phyloP scores from a whole-genome alignment of 2,329 filamentous ascomycete species.

The Fusarium udum region DNA sequence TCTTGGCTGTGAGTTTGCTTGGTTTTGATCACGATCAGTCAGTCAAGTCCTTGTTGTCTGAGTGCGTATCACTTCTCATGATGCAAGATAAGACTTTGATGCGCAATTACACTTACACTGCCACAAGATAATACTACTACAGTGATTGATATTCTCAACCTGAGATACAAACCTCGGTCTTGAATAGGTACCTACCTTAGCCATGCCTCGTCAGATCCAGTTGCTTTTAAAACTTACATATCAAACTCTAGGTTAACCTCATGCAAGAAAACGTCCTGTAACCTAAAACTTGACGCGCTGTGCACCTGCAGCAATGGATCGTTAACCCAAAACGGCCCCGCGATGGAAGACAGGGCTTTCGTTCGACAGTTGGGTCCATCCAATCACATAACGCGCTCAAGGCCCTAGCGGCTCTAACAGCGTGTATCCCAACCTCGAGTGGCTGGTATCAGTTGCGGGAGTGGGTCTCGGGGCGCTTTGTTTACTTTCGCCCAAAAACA shows the following conservation, averaged over 20 bases:
- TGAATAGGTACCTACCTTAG: not conserved
- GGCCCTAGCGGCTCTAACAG: constrained; percentile 6
- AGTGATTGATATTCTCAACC: not conserved
- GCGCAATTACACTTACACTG: not conserved
- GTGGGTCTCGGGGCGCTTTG: constrained; percentile 41
- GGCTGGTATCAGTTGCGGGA: constrained; percentile 7
- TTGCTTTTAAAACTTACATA: too few species aligned
- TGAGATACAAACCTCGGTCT: not conserved
- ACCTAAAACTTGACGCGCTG: constrained; percentile 2
- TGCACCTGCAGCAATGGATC: constrained; percentile 8
- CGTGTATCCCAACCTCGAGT: constrained; percentile 3
- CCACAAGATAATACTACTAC: not conserved
- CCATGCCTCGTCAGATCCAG: not conserved
- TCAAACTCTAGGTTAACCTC: constrained; percentile 8
- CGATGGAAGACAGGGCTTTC: constrained; percentile 9
- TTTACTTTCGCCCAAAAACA: constrained; percentile 50
- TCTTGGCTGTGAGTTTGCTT: not conserved
- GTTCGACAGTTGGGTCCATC: not conserved
- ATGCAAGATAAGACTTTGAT: not conserved
- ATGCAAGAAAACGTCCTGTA: constrained; percentile 1
- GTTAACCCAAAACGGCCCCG: constrained; percentile 13
- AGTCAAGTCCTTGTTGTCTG: not conserved
- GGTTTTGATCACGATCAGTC: not conserved
- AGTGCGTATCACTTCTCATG: not conserved
- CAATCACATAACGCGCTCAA: not conserved